Percentiles rank a stretch among this genome's conserved stretches.
Conservation (phyloP, 441 rosid species). For the Adansonia gregorii region DNA sequence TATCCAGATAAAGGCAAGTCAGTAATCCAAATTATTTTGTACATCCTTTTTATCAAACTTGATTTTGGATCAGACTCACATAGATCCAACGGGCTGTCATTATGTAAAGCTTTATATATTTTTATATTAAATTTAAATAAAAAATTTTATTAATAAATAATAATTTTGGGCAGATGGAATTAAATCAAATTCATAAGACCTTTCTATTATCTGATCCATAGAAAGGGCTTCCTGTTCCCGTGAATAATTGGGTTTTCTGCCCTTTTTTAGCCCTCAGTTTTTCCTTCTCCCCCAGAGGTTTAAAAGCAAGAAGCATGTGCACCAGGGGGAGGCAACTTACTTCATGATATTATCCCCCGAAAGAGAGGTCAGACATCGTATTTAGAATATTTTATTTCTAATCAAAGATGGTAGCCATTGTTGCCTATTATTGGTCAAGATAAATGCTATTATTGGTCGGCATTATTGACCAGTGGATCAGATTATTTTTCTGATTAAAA, state of each 20-base stretch:
- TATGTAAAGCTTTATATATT: too few species aligned
- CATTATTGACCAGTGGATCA: background rate
- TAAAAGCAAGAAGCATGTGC: slow-evolving; percentile 4
- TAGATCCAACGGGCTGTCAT: too few species aligned
- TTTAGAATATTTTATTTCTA: background rate
- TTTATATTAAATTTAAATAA: too few species aligned
- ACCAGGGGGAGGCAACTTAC: background rate
- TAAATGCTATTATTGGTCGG: background rate
- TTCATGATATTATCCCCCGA: background rate
- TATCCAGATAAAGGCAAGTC: too few species aligned
- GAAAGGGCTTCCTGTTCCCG: too few species aligned
- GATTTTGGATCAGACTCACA: too few species aligned
- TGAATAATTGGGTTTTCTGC: background rate
- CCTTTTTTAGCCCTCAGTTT: background rate
- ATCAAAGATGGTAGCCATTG: background rate
- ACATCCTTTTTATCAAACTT: too few species aligned
- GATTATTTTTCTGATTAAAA: background rate
- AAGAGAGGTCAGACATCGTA: background rate
- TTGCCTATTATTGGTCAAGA: background rate
- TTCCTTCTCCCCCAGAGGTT: background rate
- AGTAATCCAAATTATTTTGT: too few species aligned
- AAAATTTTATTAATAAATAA: too few species aligned
- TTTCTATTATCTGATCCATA: too few species aligned
- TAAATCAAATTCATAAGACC: too few species aligned
- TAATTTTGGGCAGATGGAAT: too few species aligned